phyloP scores from a whole-genome alignment of 352 stramenopile species.

The Paralagenidium karlingii region DNA sequence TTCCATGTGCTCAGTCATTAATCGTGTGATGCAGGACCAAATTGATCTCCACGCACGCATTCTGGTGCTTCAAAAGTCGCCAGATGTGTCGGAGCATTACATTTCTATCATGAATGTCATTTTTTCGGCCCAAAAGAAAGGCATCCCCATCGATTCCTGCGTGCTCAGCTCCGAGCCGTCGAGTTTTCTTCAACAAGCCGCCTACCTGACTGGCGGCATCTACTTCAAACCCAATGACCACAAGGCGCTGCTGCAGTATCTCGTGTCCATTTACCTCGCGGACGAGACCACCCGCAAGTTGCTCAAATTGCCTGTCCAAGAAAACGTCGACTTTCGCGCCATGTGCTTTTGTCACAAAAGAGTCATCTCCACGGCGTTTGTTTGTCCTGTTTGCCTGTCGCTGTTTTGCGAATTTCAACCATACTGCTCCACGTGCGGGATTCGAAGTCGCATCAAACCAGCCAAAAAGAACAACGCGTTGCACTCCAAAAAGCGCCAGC shows the following conservation, averaged over 20 bases:
- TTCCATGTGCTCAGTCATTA: constrained; percentile 48
- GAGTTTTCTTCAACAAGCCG: constrained; percentile 79
- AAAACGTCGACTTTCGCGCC: constrained; percentile 78
- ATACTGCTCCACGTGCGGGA: constrained; percentile 80
- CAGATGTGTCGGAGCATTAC: constrained; percentile 79
- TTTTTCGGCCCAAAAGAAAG: constrained; percentile 83
- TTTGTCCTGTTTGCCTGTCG: constrained; percentile 80
- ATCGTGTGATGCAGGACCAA: constrained; percentile 70
- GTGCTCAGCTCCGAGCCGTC: constrained; percentile 64
- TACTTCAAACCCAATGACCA: constrained; percentile 75
- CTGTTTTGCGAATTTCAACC: constrained; percentile 81
- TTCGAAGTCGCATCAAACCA: constrained; percentile 68
- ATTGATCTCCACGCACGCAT: constrained; percentile 65
- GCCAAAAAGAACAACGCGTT: constrained; percentile 30
- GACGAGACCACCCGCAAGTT: constrained; percentile 68
- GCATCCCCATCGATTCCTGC: constrained; percentile 68
- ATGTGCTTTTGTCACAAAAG: constrained; percentile 85
- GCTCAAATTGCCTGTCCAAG: constrained; percentile 71
- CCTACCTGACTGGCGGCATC: constrained; percentile 77
- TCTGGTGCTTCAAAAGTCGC: constrained; percentile 70
- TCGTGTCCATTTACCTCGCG: constrained; percentile 78
- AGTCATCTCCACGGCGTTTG: constrained; percentile 70
- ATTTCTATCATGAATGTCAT: constrained; percentile 87
- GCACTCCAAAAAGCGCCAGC: constrained; percentile 31
- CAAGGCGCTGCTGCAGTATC: constrained; percentile 64